Evolutionary conservation across 2,329 filamentous ascomycete genomes (phyloP).

Genomic region (Hypomyces perniciosus): DNA sequence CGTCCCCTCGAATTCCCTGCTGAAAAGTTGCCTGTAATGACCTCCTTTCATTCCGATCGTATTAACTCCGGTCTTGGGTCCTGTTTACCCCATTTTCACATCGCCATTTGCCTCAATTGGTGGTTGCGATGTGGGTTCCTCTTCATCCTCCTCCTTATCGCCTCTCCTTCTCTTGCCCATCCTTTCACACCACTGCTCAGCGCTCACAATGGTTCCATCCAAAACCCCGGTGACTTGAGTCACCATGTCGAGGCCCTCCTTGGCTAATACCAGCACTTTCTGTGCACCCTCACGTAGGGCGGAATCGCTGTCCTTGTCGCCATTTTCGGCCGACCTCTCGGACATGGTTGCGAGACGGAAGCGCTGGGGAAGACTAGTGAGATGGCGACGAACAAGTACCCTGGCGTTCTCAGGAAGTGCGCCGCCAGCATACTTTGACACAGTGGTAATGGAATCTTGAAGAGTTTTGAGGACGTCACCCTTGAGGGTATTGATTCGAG

Average conservation of each 20-base stretch:
- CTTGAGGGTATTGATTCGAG: slow-evolving; percentile 61
- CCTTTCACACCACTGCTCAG: slow-evolving; percentile 84
- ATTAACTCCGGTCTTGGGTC: background rate
- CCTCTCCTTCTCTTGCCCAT: slow-evolving; percentile 46
- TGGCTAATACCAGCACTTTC: slow-evolving; percentile 76
- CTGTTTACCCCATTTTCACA: slow-evolving; percentile 23
- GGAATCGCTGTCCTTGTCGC: slow-evolving; percentile 30
- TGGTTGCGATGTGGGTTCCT: slow-evolving; percentile 9
- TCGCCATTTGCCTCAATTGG: slow-evolving; percentile 23
- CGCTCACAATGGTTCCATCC: slow-evolving; percentile 82
- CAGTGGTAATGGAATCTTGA: slow-evolving; percentile 73
- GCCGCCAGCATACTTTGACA: slow-evolving; percentile 87
- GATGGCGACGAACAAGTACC: slow-evolving; percentile 73
- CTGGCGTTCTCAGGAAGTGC: slow-evolving; percentile 85
- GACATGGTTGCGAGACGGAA: slow-evolving; percentile 66
- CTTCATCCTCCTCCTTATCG: slow-evolving; percentile 23
- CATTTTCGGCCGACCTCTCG: slow-evolving; percentile 22
- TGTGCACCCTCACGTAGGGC: slow-evolving; percentile 55
- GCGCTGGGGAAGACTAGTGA: slow-evolving; percentile 77
- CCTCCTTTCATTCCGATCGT: background rate
- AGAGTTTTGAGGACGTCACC: slow-evolving; percentile 71
- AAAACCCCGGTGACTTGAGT: slow-evolving; percentile 81
- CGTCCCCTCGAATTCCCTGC: too few species aligned
- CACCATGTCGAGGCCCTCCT: slow-evolving; percentile 92
- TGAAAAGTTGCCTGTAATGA: background rate